These are phyloP conservation scores for Hirschioporus abietinus DNA, from an alignment of 768 basidiomycete genomes.

Conservation along the genomic window DNA sequence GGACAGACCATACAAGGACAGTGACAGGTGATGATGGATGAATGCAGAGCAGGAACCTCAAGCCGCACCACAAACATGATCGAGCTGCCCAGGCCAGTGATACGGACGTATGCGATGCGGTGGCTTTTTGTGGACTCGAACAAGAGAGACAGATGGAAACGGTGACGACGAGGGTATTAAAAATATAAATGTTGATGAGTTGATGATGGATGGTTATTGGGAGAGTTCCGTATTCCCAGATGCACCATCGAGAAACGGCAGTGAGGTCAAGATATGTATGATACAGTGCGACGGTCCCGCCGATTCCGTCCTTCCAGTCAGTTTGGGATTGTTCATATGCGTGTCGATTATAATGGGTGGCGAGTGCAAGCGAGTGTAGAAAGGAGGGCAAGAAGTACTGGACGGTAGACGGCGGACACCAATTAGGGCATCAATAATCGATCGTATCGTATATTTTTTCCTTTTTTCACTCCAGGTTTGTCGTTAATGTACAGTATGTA, in stretches of 20 bases:
- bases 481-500: too few species aligned
- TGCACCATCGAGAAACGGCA: background rate
- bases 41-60: too few species aligned
- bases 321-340: background rate
- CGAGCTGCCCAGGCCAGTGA: too few species aligned
- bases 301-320: background rate
- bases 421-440: background rate
- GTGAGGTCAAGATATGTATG: background rate
- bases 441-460: background rate
- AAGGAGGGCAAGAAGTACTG: background rate
- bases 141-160: too few species aligned
- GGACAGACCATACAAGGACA: too few species aligned
- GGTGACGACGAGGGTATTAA: too few species aligned
- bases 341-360: background rate
- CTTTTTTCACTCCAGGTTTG: background rate
- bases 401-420: background rate
- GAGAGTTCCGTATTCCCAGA: background rate
- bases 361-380: background rate
- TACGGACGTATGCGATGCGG: too few species aligned
- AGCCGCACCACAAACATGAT: too few species aligned
- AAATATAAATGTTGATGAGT: background rate
- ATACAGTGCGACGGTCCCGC: background rate
- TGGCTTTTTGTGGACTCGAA: too few species aligned
- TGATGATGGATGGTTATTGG: background rate
- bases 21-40: too few species aligned